These are phyloP conservation scores for Silene uniflora DNA, from an alignment of 148 eudicot species.

Conservation along the genomic window DNA sequence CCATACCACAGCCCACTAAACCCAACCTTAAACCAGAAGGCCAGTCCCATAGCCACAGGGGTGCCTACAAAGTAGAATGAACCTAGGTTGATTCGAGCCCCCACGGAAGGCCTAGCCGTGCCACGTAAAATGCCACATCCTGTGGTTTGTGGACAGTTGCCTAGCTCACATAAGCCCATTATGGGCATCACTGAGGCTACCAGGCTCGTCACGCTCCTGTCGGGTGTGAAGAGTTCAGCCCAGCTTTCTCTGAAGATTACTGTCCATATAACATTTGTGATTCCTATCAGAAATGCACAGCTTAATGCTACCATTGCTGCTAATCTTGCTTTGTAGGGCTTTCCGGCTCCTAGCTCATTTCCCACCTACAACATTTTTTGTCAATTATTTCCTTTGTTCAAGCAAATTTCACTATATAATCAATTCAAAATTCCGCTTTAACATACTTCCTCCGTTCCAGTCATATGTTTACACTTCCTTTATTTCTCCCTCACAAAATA, in stretches of 20 bases:
- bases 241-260: conserved; percentile 58
- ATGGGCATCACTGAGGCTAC: conserved; percentile 86
- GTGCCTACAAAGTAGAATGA: conserved; percentile 88
- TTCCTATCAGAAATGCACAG: conserved; percentile 65
- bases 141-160: conserved; percentile 95
- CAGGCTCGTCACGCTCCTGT: conserved; percentile 43
- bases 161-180: conserved; percentile 88
- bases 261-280: conserved; percentile 68
- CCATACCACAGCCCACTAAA: conserved; percentile 88
- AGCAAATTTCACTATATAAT: background rate
- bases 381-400: background rate
- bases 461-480: no score
- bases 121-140: conserved; percentile 96
- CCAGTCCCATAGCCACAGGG: conserved; percentile 81
- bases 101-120: conserved; percentile 76
- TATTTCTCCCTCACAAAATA: no score
- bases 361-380: conserved; percentile 54
- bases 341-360: conserved; percentile 89
- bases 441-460: no score
- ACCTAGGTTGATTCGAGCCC: conserved; percentile 77
- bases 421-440: background rate
- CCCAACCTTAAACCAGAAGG: conserved; percentile 54
- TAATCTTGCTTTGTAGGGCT: conserved; percentile 81
- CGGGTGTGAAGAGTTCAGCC: conserved; percentile 72
- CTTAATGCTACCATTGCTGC: conserved; percentile 81